These are phyloP conservation scores for Fusarium miscanthi DNA, from an alignment of 2,329 filamentous ascomycete species.

Conservation along the genomic window DNA sequence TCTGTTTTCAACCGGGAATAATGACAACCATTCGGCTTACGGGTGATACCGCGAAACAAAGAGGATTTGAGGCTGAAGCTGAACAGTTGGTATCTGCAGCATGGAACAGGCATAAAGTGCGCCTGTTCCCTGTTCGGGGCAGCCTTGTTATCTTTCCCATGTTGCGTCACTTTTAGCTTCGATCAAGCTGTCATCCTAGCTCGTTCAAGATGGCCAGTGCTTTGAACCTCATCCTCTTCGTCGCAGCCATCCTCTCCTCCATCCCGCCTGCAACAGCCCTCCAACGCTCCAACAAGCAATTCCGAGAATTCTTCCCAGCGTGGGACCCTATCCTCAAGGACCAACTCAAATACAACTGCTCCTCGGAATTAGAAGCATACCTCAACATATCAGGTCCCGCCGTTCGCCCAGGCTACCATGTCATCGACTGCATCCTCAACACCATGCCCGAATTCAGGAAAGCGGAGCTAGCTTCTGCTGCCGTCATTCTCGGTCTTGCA, in stretches of 20 bases:
- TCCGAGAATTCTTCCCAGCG: constrained; percentile 35
- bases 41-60: accelerated
- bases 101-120: background rate
- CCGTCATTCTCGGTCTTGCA: constrained; percentile 37
- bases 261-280: background rate
- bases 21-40: background rate
- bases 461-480: constrained; percentile 36
- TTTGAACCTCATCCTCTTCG: background rate
- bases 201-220: background rate
- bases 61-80: background rate
- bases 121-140: background rate
- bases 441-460: constrained; percentile 40
- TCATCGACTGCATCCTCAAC: constrained; percentile 36
- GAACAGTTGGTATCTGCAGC: background rate
- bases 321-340: constrained; percentile 15
- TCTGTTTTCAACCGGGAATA: background rate
- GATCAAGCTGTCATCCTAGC: no score
- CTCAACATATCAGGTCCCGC: background rate
- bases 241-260: background rate
- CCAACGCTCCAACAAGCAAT: constrained; percentile 19
- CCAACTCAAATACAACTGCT: constrained; percentile 6
- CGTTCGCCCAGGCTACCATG: background rate
- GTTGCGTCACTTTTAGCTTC: background rate
- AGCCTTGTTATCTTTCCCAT: background rate
- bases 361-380: background rate